These are phyloP conservation scores for Boletus eberwhitei DNA, from an alignment of 768 basidiomycete species.

Conservation along the genomic window DNA sequence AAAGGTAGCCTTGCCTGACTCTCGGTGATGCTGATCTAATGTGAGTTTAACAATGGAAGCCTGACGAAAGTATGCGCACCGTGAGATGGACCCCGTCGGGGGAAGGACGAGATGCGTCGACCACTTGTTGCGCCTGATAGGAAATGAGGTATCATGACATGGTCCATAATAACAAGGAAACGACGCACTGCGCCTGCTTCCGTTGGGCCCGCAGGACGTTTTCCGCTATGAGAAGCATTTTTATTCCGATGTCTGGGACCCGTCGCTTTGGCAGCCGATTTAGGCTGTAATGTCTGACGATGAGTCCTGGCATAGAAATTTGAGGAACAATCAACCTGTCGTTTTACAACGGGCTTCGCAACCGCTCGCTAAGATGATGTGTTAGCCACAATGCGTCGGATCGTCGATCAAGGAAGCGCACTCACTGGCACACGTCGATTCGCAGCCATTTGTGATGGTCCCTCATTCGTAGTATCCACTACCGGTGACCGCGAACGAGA, in stretches of 20 bases:
- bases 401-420: background rate
- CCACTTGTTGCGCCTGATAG: no score
- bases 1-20: no score
- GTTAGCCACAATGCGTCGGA: background rate
- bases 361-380: background rate
- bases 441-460: background rate
- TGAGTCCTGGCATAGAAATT: background rate
- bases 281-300: background rate
- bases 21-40: no score
- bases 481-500: background rate
- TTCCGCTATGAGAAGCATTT: background rate
- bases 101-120: no score
- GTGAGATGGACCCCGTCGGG: no score
- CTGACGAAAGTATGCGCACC: no score
- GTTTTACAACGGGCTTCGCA: background rate
- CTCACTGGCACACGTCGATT: background rate
- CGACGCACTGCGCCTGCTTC: background rate
- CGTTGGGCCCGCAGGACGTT: background rate
- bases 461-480: background rate
- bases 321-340: background rate
- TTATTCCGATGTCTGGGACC: background rate
- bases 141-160: background rate
- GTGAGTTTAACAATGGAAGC: no score
- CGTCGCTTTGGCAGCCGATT: background rate
- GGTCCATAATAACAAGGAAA: background rate